Evolutionary conservation across 2,329 filamentous ascomycete genomes (phyloP), one percentile per base, ranked within the genome.

Genomic region (Colletotrichum lupini): DNA sequence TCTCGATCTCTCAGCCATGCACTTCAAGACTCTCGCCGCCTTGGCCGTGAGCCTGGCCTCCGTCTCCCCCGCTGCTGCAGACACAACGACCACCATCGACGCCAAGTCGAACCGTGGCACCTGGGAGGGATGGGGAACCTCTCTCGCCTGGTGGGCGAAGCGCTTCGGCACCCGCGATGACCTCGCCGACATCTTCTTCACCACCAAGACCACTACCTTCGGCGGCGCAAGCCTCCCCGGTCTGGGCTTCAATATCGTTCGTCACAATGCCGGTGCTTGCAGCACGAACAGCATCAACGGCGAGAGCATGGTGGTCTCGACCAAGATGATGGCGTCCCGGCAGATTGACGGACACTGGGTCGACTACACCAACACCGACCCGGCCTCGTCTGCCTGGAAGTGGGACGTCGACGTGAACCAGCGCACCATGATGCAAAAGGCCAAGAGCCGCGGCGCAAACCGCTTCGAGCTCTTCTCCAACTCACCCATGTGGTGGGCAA

Each of bases 401-500:
- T 86, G 84, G 84, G 77, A 75, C 9, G 82, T 81, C 7, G 84
- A 85, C 72, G 77, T 76, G 2, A 82, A 82, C 59, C 84, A 86
- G 77, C 80, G 84, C 14, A 61, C 76, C 14, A 84, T 85, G 81
- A 72, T 85, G 64, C 73, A 75, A 37, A 83, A 83, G 72, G 84
- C 84, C 5, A 76, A 78, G 26, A 75, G 72, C 28, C 77, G 79
- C 9, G 83, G 83, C 8, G 84, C 81, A 12, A 78, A 81, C 69
- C 77, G 76, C 11, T 79, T 85, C 64, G 82, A 84, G 74, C 77
- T 94, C 1, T 86, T 85, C 76, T 83, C 81, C 57, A 85, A 85
- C 77, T 82, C 82, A 1, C 84, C 84, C 8, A 83, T 85, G 82
- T 85, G 84, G 84, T 86, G 84, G 84, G 83, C 83, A 82, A 79